These are phyloP conservation scores for Boletus barrowsii DNA, from an alignment of 768 basidiomycete genomes.

Conservation along the genomic window DNA sequence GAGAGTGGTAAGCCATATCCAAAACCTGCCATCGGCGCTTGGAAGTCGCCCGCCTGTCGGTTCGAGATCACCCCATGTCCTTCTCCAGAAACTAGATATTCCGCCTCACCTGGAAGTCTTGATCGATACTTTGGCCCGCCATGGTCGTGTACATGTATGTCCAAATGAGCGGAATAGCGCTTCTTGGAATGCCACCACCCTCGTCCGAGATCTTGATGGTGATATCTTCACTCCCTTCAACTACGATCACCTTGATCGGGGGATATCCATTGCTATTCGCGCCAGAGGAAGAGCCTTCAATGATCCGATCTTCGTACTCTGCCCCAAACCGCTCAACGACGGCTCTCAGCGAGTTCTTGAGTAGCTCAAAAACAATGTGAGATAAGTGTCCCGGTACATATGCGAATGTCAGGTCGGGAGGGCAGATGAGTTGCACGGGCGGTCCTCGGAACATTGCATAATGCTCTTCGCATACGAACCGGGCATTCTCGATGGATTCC, in stretches of 20 bases:
- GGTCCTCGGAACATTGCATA: conserved; percentile 94
- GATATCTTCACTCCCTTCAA: conserved; percentile 97
- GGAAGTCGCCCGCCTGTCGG: conserved; percentile 76
- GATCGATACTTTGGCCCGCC: conserved; percentile 65
- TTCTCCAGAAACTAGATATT: not conserved
- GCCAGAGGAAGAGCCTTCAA: not conserved
- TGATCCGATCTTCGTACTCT: conserved; percentile 56
- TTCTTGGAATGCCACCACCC: conserved; percentile 84
- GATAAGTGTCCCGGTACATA: conserved; percentile 97
- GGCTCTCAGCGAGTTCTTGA: conserved; percentile 96
- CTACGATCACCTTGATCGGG: conserved; percentile 56
- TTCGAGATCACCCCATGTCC: not conserved
- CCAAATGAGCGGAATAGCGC: conserved; percentile 93
- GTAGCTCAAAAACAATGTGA: conserved; percentile 94
- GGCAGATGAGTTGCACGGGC: conserved; percentile 94
- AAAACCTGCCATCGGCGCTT: conserved; percentile 97
- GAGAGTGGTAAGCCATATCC: conserved; percentile 92
- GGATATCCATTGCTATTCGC: conserved; percentile 15
- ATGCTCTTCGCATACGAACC: conserved; percentile 92
- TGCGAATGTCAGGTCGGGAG: conserved; percentile 77
- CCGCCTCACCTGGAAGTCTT: conserved; percentile 52
- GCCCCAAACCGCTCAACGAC: conserved; percentile 91
- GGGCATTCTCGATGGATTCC: conserved; percentile 97
- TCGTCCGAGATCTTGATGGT: conserved; percentile 99
- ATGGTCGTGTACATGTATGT: conserved; percentile 97